Percentiles rank a stretch among this genome's conserved stretches.
Evolutionary conservation across 495 filamentous ascomycete species (phyloP).

Genomic region (Pseudevernia furfuracea): DNA sequence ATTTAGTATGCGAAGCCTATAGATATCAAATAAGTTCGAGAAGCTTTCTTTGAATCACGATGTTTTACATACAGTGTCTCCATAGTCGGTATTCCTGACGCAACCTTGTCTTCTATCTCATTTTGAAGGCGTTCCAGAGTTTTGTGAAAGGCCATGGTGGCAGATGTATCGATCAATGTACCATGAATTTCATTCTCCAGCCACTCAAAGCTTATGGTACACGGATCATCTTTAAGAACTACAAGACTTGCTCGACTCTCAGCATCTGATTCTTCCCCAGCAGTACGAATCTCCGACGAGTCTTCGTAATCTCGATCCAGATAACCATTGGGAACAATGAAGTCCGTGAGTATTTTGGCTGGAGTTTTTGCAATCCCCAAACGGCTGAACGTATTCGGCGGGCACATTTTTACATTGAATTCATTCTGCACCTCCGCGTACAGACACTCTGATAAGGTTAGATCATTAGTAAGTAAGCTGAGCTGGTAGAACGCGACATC

Average conservation of each 20-base stretch:
- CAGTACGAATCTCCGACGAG: background rate
- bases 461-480: slow-evolving; percentile 11
- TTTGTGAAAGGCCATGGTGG: slow-evolving; percentile 8
- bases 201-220: slow-evolving; percentile 25
- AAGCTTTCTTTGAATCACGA: background rate
- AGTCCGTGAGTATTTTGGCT: slow-evolving; percentile 28
- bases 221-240: slow-evolving; percentile 3
- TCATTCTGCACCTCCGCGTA: slow-evolving; percentile 4
- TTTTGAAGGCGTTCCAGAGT: slow-evolving; percentile 3
- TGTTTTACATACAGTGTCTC: slow-evolving; percentile 8
- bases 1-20: background rate
- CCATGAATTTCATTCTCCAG: slow-evolving; percentile 6
- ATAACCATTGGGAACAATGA: slow-evolving; percentile 31
- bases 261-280: background rate
- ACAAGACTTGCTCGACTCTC: background rate
- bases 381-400: slow-evolving; percentile 10
- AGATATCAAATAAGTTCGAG: background rate
- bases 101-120: slow-evolving; percentile 1
- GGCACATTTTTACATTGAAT: background rate
- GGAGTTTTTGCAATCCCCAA: slow-evolving; percentile 13
- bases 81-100: background rate
- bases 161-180: background rate
- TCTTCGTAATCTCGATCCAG: slow-evolving; percentile 9
- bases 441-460: slow-evolving; percentile 17
- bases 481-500: slow-evolving; percentile 13